Percentiles rank a stretch among this genome's conserved stretches.
Conservation (phyloP, 2,329 filamentous ascomycete species). For the Nannizziopsis barbatae region DNA sequence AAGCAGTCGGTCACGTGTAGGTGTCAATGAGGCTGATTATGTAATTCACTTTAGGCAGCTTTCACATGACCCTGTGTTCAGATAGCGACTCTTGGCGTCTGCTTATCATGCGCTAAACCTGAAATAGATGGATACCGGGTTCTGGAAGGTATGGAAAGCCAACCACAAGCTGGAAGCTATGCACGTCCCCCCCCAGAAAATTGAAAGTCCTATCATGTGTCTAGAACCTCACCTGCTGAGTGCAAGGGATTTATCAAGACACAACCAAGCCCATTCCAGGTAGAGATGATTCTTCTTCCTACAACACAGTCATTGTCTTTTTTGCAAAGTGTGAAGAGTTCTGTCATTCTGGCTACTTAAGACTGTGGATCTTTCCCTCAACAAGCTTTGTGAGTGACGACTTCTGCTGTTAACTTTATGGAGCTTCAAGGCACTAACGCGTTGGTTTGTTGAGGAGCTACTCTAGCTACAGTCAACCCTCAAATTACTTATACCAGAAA, state of each 20-base stretch:
- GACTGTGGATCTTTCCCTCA: not conserved
- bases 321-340: not conserved
- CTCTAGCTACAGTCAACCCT: not conserved
- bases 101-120: not conserved
- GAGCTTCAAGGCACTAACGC: not conserved
- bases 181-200: constrained; percentile 13
- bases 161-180: constrained; percentile 12
- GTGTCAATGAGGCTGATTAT: not conserved
- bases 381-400: constrained; percentile 8
- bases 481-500: not conserved
- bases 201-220: not conserved
- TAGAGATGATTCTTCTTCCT: no score
- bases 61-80: no score
- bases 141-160: constrained; percentile 6
- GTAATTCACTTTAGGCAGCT: no score
- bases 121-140: not conserved
- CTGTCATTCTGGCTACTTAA: not conserved
- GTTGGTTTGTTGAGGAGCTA: not conserved
- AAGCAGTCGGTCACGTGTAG: not conserved
- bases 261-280: no score
- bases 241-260: no score
- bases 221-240: no score
- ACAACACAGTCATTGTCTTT: not conserved
- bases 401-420: not conserved
- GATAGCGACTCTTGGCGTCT: not conserved